These are phyloP conservation scores for Colletotrichum melonis DNA, from an alignment of 2,329 filamentous ascomycete genomes.

Conservation along the genomic window DNA sequence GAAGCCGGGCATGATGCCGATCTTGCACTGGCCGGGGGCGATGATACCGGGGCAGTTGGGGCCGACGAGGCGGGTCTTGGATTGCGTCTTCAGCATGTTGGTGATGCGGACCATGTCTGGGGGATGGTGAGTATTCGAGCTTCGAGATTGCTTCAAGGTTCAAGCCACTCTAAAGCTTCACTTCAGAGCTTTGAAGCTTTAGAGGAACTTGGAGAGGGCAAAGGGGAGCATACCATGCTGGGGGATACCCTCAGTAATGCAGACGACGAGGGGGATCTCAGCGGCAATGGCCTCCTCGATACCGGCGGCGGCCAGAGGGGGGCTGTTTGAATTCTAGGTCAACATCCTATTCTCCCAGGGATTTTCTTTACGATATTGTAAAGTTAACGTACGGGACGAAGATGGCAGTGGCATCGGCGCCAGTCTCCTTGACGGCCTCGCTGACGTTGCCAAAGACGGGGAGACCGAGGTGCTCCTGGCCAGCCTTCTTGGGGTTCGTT, in stretches of 20 bases:
- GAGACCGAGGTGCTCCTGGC: constrained; percentile 86
- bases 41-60: constrained; percentile 99
- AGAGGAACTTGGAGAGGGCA: constrained; percentile 20
- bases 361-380: constrained; percentile 50
- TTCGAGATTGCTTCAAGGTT: background rate
- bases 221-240: constrained; percentile 79
- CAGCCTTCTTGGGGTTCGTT: constrained; percentile 99
- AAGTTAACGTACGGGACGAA: constrained; percentile 89
- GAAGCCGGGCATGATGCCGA: constrained; percentile 99
- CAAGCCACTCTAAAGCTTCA: background rate
- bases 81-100: constrained; percentile 96
- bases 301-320: constrained; percentile 89
- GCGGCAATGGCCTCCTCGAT: constrained; percentile 97
- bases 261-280: constrained; percentile 94
- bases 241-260: constrained; percentile 97
- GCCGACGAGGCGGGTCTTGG: constrained; percentile 95
- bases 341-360: background rate
- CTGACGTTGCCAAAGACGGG: constrained; percentile 92
- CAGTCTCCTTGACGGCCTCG: constrained; percentile 90
- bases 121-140: constrained; percentile 17
- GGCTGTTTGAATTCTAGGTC: constrained; percentile 61
- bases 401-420: constrained; percentile 91
- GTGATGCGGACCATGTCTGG: constrained; percentile 99
- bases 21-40: constrained; percentile 96
- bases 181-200: background rate